Conservation (phyloP, 2,329 filamentous ascomycete genomes). For the Metarhizium guizhouense region DNA sequence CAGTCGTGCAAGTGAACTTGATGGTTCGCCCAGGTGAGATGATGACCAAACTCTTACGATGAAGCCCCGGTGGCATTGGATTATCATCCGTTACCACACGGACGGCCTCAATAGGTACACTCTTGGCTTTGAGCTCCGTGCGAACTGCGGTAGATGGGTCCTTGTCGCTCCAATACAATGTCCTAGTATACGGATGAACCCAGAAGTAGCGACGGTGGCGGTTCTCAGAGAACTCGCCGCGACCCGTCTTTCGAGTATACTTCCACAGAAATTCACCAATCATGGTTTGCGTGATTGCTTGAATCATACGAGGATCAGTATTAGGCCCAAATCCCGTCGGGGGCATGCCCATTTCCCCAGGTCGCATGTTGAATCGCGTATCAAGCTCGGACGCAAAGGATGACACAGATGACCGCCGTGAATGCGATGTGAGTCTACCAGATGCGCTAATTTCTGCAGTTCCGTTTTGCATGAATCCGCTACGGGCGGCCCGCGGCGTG, state of each 20-base stretch:
- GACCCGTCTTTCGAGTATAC: slow-evolving; percentile 91
- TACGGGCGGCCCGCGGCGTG: slow-evolving; percentile 45
- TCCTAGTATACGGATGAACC: slow-evolving; percentile 96
- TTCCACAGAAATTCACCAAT: slow-evolving; percentile 99
- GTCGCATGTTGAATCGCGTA: slow-evolving; percentile 70
- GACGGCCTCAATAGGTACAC: slow-evolving; percentile 86
- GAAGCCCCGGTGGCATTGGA: slow-evolving; percentile 85
- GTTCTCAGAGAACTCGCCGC: slow-evolving; percentile 78
- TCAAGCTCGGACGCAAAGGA: slow-evolving; percentile 95
- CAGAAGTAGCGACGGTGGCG: slow-evolving; percentile 95
- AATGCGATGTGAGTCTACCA: slow-evolving; percentile 24
- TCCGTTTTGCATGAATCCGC: slow-evolving; percentile 39
- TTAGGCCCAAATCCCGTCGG: slow-evolving; percentile 54
- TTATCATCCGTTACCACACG: slow-evolving; percentile 91
- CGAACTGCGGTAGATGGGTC: slow-evolving; percentile 77
- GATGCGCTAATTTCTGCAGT: slow-evolving; percentile 40
- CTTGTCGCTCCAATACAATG: slow-evolving; percentile 90
- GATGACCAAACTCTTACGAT: slow-evolving; percentile 87
- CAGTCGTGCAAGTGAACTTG: slow-evolving; percentile 90
- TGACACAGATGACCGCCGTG: slow-evolving; percentile 70
- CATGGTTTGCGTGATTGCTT: slow-evolving; percentile 98
- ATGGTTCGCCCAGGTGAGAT: slow-evolving; percentile 80
- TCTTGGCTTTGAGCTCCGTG: slow-evolving; percentile 71
- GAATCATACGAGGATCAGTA: slow-evolving; percentile 96
- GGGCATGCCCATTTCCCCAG: slow-evolving; percentile 45